Conservation (phyloP, 345 rosid species). For the Physaria fendleri region DNA sequence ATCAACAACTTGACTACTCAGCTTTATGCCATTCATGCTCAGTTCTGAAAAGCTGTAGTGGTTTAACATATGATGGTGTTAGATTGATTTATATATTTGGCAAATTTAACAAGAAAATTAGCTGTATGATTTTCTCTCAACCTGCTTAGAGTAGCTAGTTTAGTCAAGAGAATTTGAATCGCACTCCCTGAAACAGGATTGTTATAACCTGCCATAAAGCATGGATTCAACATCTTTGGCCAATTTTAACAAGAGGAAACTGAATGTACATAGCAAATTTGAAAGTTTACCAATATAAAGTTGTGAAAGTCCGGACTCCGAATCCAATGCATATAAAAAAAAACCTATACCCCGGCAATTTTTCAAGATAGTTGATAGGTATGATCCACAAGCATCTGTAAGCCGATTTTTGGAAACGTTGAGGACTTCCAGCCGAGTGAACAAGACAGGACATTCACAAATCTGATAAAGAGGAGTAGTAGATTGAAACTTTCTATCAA, state of each 20-base stretch:
- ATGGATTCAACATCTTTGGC: constrained; percentile 1
- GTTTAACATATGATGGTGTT: constrained; percentile 9
- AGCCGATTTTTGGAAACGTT: constrained; percentile 90
- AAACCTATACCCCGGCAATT: constrained; percentile 60
- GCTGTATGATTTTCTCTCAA: constrained; percentile 18
- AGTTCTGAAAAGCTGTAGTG: constrained; percentile 65
- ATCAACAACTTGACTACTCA: constrained; percentile 54
- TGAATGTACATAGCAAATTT: constrained; percentile 1
- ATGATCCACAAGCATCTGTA: constrained; percentile 96
- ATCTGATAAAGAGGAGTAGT: constrained; percentile 51
- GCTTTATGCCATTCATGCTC: constrained; percentile 72
- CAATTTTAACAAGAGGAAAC: not conserved
- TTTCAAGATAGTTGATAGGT: constrained; percentile 75
- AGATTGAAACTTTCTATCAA: too few relatives aligned
- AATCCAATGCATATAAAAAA: constrained; percentile 36
- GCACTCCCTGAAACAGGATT: constrained; percentile 59
- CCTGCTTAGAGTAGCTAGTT: constrained; percentile 61
- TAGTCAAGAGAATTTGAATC: constrained; percentile 50
- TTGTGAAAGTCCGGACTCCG: constrained; percentile 57
- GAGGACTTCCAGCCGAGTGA: constrained; percentile 79
- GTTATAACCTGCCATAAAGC: constrained; percentile 62
- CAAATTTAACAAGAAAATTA: not conserved
- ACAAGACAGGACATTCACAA: constrained; percentile 84
- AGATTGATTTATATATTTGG: not conserved
- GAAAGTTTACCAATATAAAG: constrained; percentile 59